Percentiles rank a stretch among this genome's conserved stretches.
Evolutionary conservation across 2,329 filamentous ascomycete species (phyloP).

Genomic region (Verticillium zaregamsianum): DNA sequence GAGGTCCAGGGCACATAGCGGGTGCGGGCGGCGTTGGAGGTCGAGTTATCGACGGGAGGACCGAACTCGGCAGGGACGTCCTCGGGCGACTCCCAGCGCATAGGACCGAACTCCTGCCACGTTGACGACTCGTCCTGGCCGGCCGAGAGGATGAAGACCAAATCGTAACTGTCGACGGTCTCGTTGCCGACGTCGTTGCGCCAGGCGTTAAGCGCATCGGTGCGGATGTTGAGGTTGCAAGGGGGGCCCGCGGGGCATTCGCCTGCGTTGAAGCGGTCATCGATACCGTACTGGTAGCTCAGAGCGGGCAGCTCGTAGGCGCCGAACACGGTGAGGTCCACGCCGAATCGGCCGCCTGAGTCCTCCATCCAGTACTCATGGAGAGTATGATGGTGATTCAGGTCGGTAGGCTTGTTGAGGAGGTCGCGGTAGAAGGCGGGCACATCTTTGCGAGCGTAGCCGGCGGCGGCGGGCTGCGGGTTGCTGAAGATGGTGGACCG

Average conservation of each 20-base stretch:
- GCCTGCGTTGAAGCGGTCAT: slow-evolving; percentile 41
- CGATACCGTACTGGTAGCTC: slow-evolving; percentile 47
- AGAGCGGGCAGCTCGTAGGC: slow-evolving; percentile 43
- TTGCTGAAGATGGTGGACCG: slow-evolving; percentile 47
- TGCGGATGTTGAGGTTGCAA: slow-evolving; percentile 43
- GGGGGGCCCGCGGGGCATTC: slow-evolving; percentile 37
- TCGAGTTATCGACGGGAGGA: slow-evolving; percentile 27
- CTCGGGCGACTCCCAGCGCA: slow-evolving; percentile 42
- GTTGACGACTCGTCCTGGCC: slow-evolving; percentile 52
- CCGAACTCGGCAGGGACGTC: slow-evolving; percentile 46
- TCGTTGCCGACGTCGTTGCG: slow-evolving; percentile 45
- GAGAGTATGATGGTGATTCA: slow-evolving; percentile 47
- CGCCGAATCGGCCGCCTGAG: slow-evolving; percentile 46
- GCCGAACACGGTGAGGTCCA: slow-evolving; percentile 48
- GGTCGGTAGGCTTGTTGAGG: slow-evolving; percentile 42
- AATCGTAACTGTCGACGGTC: slow-evolving; percentile 42
- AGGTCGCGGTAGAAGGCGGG: slow-evolving; percentile 46
- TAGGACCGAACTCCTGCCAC: slow-evolving; percentile 54
- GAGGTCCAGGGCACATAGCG: slow-evolving; percentile 50
- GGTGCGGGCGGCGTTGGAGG: slow-evolving; percentile 41
- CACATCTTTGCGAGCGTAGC: slow-evolving; percentile 35
- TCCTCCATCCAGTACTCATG: slow-evolving; percentile 58
- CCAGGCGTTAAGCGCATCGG: slow-evolving; percentile 45
- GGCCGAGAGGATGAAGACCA: slow-evolving; percentile 50
- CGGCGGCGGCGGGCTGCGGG: slow-evolving; percentile 32